Conservation (phyloP, 306 rosid genomes). For the Trifolium dubium region DNA sequence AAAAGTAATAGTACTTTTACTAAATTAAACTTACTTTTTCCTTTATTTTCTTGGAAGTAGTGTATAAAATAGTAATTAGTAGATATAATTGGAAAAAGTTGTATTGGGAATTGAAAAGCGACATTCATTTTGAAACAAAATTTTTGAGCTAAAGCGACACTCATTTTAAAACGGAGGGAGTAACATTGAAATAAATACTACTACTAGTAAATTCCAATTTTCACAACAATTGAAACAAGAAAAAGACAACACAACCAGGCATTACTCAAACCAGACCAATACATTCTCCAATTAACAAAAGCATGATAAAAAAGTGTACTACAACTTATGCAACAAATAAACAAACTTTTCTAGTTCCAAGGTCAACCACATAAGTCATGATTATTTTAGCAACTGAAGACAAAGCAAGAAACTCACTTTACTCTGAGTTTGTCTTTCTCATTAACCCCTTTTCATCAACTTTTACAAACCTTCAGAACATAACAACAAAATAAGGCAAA, state of each 20-base stretch:
- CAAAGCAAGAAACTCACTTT: slow-evolving; percentile 35
- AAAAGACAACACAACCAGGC: slow-evolving; percentile 44
- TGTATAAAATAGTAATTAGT: too few relatives aligned
- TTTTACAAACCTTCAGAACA: slow-evolving; percentile 2
- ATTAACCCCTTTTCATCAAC: slow-evolving; percentile 39
- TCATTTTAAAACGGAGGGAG: too few relatives aligned
- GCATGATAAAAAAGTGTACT: slow-evolving; percentile 21
- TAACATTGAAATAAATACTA: too few relatives aligned
- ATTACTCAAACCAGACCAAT: slow-evolving; percentile 40
- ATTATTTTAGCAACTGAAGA: slow-evolving; percentile 15
- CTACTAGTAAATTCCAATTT: background rate
- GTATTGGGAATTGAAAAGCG: too few relatives aligned
- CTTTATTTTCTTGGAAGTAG: too few relatives aligned
- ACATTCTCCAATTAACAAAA: slow-evolving; percentile 25
- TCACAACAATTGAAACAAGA: slow-evolving; percentile 12
- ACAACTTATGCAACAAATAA: background rate
- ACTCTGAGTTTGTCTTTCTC: slow-evolving; percentile 37
- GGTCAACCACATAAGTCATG: slow-evolving; percentile 58
- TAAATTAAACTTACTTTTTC: too few relatives aligned
- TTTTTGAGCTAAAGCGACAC: too few relatives aligned
- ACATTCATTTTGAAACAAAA: too few relatives aligned
- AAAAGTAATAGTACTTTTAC: too few relatives aligned
- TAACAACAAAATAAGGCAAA: slow-evolving; percentile 16
- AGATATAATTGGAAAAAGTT: too few relatives aligned
- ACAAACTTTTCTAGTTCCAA: slow-evolving; percentile 41